These are phyloP conservation scores for Fraxinus greggii DNA, from an alignment of 305 asterid genomes.

Conservation along the genomic window DNA sequence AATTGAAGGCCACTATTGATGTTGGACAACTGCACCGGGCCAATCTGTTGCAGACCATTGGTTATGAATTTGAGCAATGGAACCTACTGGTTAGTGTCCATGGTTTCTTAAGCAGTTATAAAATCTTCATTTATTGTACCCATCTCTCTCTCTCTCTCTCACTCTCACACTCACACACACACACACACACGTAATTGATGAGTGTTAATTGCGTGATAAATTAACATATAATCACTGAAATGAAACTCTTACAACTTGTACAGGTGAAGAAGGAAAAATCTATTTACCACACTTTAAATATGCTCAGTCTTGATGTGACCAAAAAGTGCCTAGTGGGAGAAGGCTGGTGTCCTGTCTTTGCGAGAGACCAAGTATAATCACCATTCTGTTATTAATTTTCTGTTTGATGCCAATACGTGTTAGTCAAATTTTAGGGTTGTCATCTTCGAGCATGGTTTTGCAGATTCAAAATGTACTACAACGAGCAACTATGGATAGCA, in stretches of 20 bases:
- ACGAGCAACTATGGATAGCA: constrained; percentile 44
- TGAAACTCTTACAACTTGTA: constrained; percentile 19
- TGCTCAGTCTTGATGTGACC: constrained; percentile 62
- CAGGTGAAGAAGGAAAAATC: constrained; percentile 59
- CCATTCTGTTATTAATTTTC: constrained; percentile 9
- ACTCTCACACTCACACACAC: background rate
- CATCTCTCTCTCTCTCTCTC: background rate
- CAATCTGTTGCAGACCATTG: constrained; percentile 46
- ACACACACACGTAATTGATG: background rate
- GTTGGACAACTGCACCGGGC: constrained; percentile 43
- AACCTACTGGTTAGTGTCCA: constrained; percentile 47
- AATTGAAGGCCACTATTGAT: constrained; percentile 56
- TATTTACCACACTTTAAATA: constrained; percentile 49
- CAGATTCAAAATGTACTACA: constrained; percentile 44
- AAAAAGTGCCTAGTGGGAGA: constrained; percentile 63
- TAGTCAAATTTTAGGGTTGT: constrained; percentile 5
- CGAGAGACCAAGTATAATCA: constrained; percentile 44
- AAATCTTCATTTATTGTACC: background rate
- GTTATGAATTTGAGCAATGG: constrained; percentile 55
- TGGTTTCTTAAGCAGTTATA: constrained; percentile 16
- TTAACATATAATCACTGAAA: constrained; percentile 13
- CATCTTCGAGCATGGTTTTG: constrained; percentile 21
- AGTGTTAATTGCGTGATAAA: background rate
- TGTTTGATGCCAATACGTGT: background rate
- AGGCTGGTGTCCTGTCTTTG: constrained; percentile 68